These are phyloP conservation scores for Osmozyma mogii DNA, from an alignment of 805 yeast species.

Conservation along the genomic window DNA sequence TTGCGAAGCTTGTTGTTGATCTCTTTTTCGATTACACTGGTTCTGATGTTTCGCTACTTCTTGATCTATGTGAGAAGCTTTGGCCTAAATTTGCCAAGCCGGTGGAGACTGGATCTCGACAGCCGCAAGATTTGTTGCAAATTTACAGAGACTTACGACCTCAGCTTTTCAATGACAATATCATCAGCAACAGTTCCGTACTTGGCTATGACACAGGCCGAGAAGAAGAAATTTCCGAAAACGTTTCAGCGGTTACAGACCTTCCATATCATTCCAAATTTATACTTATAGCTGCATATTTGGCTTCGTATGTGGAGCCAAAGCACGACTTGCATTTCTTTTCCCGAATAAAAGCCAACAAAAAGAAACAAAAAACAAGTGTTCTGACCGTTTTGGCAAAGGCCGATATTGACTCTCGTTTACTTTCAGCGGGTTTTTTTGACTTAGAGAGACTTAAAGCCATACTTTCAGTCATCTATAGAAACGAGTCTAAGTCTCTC, in stretches of 20 bases:
- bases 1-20: conserved; percentile 37
- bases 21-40: conserved; percentile 40
- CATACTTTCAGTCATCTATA: conserved; percentile 64
- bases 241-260: conserved; percentile 27
- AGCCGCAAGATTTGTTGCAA: conserved; percentile 23
- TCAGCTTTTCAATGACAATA: conserved; percentile 21
- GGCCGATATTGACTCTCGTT: conserved; percentile 47
- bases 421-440: conserved; percentile 65
- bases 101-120: conserved; percentile 14
- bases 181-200: conserved; percentile 24
- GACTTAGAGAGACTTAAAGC: conserved; percentile 76
- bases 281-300: conserved; percentile 70
- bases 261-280: conserved; percentile 58
- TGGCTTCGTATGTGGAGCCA: conserved; percentile 72
- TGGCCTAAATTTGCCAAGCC: conserved; percentile 30
- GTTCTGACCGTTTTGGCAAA: conserved; percentile 19
- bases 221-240: conserved; percentile 12
- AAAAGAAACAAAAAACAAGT: conserved; percentile 36
- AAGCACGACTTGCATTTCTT: conserved; percentile 63
- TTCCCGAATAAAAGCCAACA: conserved; percentile 43
- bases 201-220: conserved; percentile 17
- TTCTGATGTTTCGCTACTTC: conserved; percentile 28
- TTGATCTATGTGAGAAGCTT: conserved; percentile 20
- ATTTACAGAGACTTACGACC: conserved; percentile 25
- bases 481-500: conserved; percentile 26